These are phyloP conservation scores for Coemansia sp. DNA, from an alignment of 192 early-diverging fungal species.

Conservation along the genomic window DNA sequence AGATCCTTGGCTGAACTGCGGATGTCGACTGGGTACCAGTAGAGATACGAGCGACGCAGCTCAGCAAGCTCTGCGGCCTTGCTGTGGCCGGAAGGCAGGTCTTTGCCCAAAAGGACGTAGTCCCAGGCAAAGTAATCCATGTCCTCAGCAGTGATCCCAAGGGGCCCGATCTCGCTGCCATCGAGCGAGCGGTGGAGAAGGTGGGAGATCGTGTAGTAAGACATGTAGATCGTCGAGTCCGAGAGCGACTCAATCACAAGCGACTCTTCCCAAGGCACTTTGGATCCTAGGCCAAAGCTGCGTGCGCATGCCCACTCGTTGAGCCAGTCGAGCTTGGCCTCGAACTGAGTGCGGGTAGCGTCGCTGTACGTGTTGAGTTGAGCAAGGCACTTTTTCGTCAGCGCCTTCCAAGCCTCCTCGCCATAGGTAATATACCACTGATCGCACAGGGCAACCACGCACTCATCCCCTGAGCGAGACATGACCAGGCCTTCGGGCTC, in stretches of 20 bases:
- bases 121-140: conserved; percentile 94
- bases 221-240: conserved; percentile 99
- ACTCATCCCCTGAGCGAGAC: conserved; percentile 94
- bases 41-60: conserved; percentile 89
- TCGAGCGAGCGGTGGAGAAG: conserved; percentile 87
- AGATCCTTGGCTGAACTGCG: conserved; percentile 96
- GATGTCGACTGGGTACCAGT: conserved; percentile 98
- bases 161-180: conserved; percentile 74
- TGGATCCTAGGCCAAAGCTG: conserved; percentile 89
- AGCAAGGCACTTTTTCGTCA: conserved; percentile 75
- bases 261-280: conserved; percentile 90
- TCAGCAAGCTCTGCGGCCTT: conserved; percentile 68
- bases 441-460: conserved; percentile 91
- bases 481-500: conserved; percentile 95
- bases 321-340: conserved; percentile 88
- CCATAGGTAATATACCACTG: conserved; percentile 99
- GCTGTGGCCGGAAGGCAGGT: conserved; percentile 57
- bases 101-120: conserved; percentile 79
- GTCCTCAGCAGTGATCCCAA: conserved; percentile 77
- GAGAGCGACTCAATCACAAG: conserved; percentile 95
- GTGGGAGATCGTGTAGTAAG: conserved; percentile 97
- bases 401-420: conserved; percentile 78
- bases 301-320: conserved; percentile 97
- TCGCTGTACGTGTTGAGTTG: conserved; percentile 77
- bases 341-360: conserved; percentile 86